These are phyloP conservation scores for Dryas drummondii DNA, from an alignment of 306 rosid genomes.

Conservation along the genomic window DNA sequence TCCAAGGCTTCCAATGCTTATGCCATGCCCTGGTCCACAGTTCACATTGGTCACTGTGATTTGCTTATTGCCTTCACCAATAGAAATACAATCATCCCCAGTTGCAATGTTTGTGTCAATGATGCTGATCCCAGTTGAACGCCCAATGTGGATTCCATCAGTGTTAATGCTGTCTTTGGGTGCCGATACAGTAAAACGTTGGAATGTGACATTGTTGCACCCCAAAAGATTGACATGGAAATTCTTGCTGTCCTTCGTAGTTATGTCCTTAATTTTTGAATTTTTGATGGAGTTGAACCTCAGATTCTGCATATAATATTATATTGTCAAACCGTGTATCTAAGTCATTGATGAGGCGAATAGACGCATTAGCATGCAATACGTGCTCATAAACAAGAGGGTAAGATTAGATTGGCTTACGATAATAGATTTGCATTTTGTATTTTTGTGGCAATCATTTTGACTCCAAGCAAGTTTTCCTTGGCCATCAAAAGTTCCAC, in stretches of 20 bases:
- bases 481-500: constrained; percentile 45
- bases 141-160: constrained; percentile 48
- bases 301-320: constrained; percentile 25
- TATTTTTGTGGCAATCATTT: constrained; percentile 19
- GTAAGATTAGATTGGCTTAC: too few relatives aligned
- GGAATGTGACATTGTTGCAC: constrained; percentile 17
- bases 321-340: too few relatives aligned
- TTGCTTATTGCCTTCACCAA: constrained; percentile 48
- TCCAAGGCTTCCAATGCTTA: too few relatives aligned
- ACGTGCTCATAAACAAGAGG: too few relatives aligned
- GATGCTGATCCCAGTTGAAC: constrained; percentile 17
- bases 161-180: constrained; percentile 42
- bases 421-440: neutral
- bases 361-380: too few relatives aligned
- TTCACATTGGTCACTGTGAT: too few relatives aligned
- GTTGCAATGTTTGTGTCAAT: too few relatives aligned
- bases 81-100: neutral
- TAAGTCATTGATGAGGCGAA: too few relatives aligned
- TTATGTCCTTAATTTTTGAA: constrained; percentile 20
- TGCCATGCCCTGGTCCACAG: too few relatives aligned
- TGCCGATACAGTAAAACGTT: constrained; percentile 21
- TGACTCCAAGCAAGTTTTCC: constrained; percentile 38
- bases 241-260: constrained; percentile 37
- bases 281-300: constrained; percentile 36
- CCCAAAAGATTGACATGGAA: constrained; percentile 40